These are phyloP conservation scores for Yamadazyma dendronema DNA, from an alignment of 1,139 yeast genomes.

Conservation along the genomic window DNA sequence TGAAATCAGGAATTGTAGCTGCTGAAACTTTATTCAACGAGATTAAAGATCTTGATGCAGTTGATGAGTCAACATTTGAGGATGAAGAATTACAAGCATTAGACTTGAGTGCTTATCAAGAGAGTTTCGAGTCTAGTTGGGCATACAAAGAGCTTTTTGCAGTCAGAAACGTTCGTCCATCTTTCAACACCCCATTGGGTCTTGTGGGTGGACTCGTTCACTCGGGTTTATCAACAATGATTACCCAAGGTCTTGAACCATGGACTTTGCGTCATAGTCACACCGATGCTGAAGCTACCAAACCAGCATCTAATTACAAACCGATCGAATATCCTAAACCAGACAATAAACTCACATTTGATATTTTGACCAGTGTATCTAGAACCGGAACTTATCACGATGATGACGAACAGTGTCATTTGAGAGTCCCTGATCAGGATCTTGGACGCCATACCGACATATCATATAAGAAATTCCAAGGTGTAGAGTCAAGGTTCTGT, in stretches of 20 bases:
- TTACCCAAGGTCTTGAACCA: conserved; percentile 77
- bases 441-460: conserved; percentile 61
- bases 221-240: conserved; percentile 80
- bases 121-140: conserved; percentile 74
- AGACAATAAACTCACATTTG: conserved; percentile 86
- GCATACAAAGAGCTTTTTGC: conserved; percentile 74
- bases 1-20: conserved; percentile 91
- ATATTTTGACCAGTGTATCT: conserved; percentile 85
- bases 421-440: conserved; percentile 76
- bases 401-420: conserved; percentile 89
- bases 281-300: conserved; percentile 72
- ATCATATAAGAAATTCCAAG: conserved; percentile 74
- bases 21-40: conserved; percentile 78
- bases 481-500: conserved; percentile 88
- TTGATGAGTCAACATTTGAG: conserved; percentile 48
- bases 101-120: conserved; percentile 58
- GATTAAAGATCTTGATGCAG: conserved; percentile 47
- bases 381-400: conserved; percentile 96
- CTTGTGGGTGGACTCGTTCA: conserved; percentile 75
- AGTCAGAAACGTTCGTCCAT: conserved; percentile 88
- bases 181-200: conserved; percentile 74
- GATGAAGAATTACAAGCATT: conserved; percentile 38
- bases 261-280: conserved; percentile 78
- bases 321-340: conserved; percentile 93
- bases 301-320: conserved; percentile 58